These are phyloP conservation scores for Brasenia schreberi DNA, from an alignment of 164 flowering plant species.

Conservation along the genomic window DNA sequence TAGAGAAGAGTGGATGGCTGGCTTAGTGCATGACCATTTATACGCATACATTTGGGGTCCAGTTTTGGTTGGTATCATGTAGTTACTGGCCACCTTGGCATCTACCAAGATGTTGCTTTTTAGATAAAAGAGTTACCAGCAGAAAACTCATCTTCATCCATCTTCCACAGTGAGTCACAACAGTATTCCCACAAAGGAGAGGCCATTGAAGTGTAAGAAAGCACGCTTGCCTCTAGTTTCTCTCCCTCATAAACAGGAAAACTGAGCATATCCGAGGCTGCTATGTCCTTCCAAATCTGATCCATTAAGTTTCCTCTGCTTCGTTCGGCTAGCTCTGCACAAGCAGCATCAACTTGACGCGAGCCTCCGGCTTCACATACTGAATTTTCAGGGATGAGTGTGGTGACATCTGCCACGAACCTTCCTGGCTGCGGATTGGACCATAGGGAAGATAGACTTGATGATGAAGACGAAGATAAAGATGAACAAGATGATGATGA, in stretches of 20 bases:
- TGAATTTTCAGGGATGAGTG: neutral
- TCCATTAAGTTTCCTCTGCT: slow-evolving; percentile 51
- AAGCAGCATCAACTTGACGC: neutral
- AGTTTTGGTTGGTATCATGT: neutral
- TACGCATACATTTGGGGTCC: neutral
- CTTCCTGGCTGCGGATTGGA: neutral
- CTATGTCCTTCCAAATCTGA: slow-evolving; percentile 90
- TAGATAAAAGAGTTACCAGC: neutral
- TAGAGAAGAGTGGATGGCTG: neutral
- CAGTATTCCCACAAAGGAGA: slow-evolving; percentile 61
- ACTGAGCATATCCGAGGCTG: slow-evolving; percentile 2
- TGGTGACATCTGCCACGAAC: slow-evolving; percentile 13
- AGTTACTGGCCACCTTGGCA: neutral
- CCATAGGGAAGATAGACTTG: neutral
- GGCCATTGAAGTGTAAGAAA: slow-evolving; percentile 24
- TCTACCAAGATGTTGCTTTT: neutral
- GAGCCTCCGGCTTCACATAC: neutral
- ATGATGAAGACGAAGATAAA: neutral
- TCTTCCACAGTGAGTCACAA: slow-evolving; percentile 46
- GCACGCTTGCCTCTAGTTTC: slow-evolving; percentile 15
- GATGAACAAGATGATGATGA: slow-evolving; percentile 22
- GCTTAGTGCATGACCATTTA: neutral
- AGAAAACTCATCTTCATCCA: slow-evolving; percentile 11
- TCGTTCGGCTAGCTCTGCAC: neutral
- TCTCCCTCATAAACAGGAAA: slow-evolving; percentile 5